Base-by-base conservation (phyloP, 2,329 filamentous ascomycete genomes). In the Ophiocordyceps robertsii region DNA sequence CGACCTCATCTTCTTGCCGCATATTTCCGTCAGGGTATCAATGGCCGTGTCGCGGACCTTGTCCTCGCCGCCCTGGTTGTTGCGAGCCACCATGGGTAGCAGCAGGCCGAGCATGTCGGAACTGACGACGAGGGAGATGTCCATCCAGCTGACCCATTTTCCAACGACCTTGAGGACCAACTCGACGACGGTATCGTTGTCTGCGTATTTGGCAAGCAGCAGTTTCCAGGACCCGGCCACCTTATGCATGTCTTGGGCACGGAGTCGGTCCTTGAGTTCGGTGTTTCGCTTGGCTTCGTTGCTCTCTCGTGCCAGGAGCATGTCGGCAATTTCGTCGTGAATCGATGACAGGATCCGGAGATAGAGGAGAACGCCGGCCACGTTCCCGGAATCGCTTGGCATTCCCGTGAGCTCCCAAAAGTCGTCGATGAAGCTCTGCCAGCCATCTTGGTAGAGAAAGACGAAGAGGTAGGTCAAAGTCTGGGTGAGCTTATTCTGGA, bases 61-160 rank as follows among this genome's bases (percentile, higher is more conserved):
- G 57, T 93, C 87, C 64, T 84, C 70, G 57, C 73, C 61, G 54
- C 77, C 65, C 53, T 71, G 57, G 59, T 78, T 73, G 56, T 78
- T 70, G 61, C 82, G 83, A n/a, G 85, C 86, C 43, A 94, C 82
- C 49, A 96, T 77, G 50, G 92, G 84, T 55, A 95, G 82, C 45
- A 98, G 72, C 39, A 88, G 74, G 56, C 75, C 80, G 54, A 96
- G 77, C 74, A 95, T 92, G 42, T 82, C 77, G 57, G 89, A 78
- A 61, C 93, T 94, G 53, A 98, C 86, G 37, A 98, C 80, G 44
- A 98, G 70, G 40, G 84, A 84, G 53, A 98, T 96, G 57, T 96
- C 92, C 56, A 93, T 94, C 92, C 92, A 98, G 72, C 88, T 93
- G 46, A 95, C 88, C 90, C 92, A 98, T 60, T 90, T 92, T 32